Evolutionary conservation across 1,284 basidiomycete species (phyloP), one percentile per base, ranked within the genome.

Genomic region (Boletus semigastroideus): DNA sequence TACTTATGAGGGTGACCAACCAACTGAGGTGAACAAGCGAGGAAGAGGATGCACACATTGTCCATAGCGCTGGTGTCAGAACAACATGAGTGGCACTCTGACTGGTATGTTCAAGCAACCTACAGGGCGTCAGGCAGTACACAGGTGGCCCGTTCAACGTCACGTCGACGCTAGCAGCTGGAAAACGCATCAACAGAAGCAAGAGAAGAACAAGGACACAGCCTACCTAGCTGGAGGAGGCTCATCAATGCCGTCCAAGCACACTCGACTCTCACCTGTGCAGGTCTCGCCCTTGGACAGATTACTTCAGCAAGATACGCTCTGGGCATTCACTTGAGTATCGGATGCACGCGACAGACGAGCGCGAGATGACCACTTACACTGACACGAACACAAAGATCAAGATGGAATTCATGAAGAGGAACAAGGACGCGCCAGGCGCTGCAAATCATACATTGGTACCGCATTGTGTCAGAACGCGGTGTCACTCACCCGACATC

Each of bases 1-100:
- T 64, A 86, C 84, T 60, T 31, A 77, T 70, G 46, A 81, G 61
- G 54, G 75, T 74, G 40, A 73, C 74, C 25, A 84, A 54, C 84
- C 84, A 87, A 14, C 76, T 73, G 14, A 78, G 59, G 8, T 78
- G 78, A 10, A 80, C 69, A 16, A 86, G 68, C 43, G 85, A 63
- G 10, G 73, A 75, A 13, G 75, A 70, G 0, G 84, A 82, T 9
- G 79, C 78, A 53, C 82, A 84, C 9, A 79, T 65, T n/a, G 68
- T 65, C 68, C 71, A 74, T 4, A 72, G 66, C 19, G 60, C 76
- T 79, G 30, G 38, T 3, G 30, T 31, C 41, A 52, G 14, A 22
- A 22, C 14, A 28, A 45, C n/a, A 42, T 57, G 30, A 59, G 53
- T 36, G 37, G 13, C 17, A 22, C 20, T 20, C 36, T 4, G 14